Evolutionary conservation across 306 rosid genomes (phyloP), one percentile per base, ranked within the genome.

Genomic region (Astragalus glycyphyllos): DNA sequence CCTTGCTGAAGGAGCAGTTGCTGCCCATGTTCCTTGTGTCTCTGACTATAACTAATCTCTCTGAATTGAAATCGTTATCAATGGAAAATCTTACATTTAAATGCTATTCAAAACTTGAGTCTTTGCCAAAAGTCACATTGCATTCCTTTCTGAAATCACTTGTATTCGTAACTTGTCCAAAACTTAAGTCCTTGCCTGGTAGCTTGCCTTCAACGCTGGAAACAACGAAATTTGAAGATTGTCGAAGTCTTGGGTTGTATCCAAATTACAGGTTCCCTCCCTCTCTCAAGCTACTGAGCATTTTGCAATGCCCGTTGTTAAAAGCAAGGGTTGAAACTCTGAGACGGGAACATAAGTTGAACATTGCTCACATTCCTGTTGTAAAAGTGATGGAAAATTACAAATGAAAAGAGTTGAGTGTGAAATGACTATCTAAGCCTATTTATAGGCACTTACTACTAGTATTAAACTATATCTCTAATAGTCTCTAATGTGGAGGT

Each of bases 21-120:
- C 38, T 51, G 62, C 73, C 73, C 4, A 11, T 41, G 51, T 53
- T 50, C 4, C 73, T 64, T n/a, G 73, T 68, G 16, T 37, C 61
- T 37, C 51, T 51, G 37, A 3, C 11, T 1, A 32, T 68, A 23
- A 4, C 0, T 2, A 0, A 1, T 20, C 37, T 53, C 16, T 4
- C 1, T 51, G 2, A 68, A 38, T 5, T 42, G 40, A 68, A 68
- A 53, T 53, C 26, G 5, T 16, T 68, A 12, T 5, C 8, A 16
- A 51, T 17, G 58, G 58, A 29, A 55, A 55, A 26, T 0, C 40
- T 56, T 12, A 29, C 4, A 26, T 26, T 55, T 55, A 2, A 5
- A 1, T 4, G 3, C 26, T 55, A 38, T 55, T 5, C 15, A 26
- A 11, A 4, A 16, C 40, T 56, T 56, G 38, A 31, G 6, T 5